Evolutionary conservation across 2,329 filamentous ascomycete species (phyloP).

Genomic region (Fusarium sp.): DNA sequence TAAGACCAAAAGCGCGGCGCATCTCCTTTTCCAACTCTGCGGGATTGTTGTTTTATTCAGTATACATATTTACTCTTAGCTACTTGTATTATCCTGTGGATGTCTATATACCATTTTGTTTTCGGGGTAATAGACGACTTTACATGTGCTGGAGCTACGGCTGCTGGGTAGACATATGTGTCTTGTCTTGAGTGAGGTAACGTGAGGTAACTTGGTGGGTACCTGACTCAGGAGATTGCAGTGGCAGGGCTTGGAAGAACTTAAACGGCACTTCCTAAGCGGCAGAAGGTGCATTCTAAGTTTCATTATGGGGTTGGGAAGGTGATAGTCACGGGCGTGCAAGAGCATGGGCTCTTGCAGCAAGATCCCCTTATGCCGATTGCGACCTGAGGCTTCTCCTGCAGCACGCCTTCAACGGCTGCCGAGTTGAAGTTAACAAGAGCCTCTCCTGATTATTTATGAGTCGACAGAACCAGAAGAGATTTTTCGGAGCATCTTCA

Average conservation of each 20-base stretch:
- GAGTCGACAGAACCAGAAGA: background rate
- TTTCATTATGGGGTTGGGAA: constrained; percentile 4
- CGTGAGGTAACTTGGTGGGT: background rate
- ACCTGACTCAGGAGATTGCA: background rate
- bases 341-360: background rate
- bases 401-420: background rate
- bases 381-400: background rate
- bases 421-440: background rate
- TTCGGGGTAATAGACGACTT: constrained; percentile 16
- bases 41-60: constrained; percentile 29
- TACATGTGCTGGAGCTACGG: background rate
- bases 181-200: background rate
- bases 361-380: background rate
- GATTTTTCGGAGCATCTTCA: background rate
- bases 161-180: background rate
- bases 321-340: background rate
- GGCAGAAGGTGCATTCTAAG: constrained; percentile 5
- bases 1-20: background rate
- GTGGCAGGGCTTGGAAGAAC: background rate
- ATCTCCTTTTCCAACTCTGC: constrained; percentile 3
- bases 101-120: constrained; percentile 34
- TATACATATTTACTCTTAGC: constrained; percentile 34
- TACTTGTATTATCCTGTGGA: constrained; percentile 26
- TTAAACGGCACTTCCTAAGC: background rate
- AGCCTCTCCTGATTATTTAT: background rate